Conservation (phyloP, 2,329 filamentous ascomycete genomes). For the Ophiostoma himal-ulmi region DNA sequence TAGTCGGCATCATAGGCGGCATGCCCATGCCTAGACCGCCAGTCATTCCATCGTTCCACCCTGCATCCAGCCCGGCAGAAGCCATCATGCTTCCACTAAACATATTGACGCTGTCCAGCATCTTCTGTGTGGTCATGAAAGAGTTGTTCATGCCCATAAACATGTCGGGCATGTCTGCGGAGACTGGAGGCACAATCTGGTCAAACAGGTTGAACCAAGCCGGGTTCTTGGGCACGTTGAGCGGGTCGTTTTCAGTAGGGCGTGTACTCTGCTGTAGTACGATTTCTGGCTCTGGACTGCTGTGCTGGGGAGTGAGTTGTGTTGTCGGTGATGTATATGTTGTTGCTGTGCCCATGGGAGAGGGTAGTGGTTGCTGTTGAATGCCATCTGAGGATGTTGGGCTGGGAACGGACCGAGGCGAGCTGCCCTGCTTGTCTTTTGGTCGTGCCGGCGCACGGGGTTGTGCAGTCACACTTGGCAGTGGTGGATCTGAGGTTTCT, state of each 20-base stretch:
- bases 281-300: constrained; percentile 16
- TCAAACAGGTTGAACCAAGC: constrained; percentile 19
- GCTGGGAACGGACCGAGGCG: constrained; percentile 1
- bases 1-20: constrained; percentile 6
- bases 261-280: background rate
- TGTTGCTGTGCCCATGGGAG: constrained; percentile 15
- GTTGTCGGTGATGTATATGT: constrained; percentile 13
- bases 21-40: background rate
- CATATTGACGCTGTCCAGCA: constrained; percentile 16
- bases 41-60: constrained; percentile 8
- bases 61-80: constrained; percentile 1
- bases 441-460: background rate
- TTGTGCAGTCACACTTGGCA: background rate
- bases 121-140: constrained; percentile 15
- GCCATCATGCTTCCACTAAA: constrained; percentile 16
- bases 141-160: constrained; percentile 31
- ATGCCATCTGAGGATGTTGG: constrained; percentile 8
- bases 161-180: constrained; percentile 18
- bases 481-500: background rate
- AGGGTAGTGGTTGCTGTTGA: constrained; percentile 17
- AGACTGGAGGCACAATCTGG: constrained; percentile 14
- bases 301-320: constrained; percentile 11
- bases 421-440: background rate
- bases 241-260: background rate
- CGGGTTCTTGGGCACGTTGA: constrained; percentile 11